Conservation (phyloP, 495 filamentous ascomycete species). For the Aspergillus biplanus region DNA sequence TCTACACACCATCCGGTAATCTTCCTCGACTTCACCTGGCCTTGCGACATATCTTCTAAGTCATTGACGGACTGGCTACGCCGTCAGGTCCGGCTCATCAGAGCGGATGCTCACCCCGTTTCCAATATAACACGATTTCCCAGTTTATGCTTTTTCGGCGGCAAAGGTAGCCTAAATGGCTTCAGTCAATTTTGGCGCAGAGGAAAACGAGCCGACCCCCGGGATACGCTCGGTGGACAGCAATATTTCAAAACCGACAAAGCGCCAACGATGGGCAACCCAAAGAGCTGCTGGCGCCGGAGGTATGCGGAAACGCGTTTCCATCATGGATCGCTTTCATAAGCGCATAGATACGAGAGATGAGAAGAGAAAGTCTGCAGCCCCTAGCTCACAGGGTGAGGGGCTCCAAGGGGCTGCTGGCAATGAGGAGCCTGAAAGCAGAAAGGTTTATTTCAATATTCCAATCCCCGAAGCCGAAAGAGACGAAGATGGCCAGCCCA, state of each 20-base stretch:
- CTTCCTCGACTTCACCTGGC: not conserved
- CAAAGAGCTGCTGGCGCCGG: conserved; percentile 74
- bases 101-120: conserved; percentile 36
- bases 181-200: conserved; percentile 37
- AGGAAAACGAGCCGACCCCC: conserved; percentile 26
- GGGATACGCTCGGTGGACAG: conserved; percentile 44
- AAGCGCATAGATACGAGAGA: conserved; percentile 57
- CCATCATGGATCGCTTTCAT: conserved; percentile 79
- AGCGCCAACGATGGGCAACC: conserved; percentile 92
- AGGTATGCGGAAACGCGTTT: conserved; percentile 77
- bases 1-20: conserved; percentile 7
- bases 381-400: conserved; percentile 30
- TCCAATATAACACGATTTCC: conserved; percentile 19
- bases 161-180: conserved; percentile 42
- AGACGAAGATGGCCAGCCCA: conserved; percentile 81
- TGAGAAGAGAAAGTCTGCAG: conserved; percentile 69
- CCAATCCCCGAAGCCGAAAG: conserved; percentile 76
- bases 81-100: conserved; percentile 29
- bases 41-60: not conserved
- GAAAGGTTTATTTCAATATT: conserved; percentile 81
- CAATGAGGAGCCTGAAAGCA: conserved; percentile 33
- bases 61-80: conserved; percentile 27
- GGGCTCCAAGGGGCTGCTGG: conserved; percentile 49
- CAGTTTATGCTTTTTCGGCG: conserved; percentile 36
- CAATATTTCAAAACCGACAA: conserved; percentile 60